These are phyloP conservation scores for Yamadazyma endophytica DNA, from an alignment of 805 yeast species.

Conservation along the genomic window DNA sequence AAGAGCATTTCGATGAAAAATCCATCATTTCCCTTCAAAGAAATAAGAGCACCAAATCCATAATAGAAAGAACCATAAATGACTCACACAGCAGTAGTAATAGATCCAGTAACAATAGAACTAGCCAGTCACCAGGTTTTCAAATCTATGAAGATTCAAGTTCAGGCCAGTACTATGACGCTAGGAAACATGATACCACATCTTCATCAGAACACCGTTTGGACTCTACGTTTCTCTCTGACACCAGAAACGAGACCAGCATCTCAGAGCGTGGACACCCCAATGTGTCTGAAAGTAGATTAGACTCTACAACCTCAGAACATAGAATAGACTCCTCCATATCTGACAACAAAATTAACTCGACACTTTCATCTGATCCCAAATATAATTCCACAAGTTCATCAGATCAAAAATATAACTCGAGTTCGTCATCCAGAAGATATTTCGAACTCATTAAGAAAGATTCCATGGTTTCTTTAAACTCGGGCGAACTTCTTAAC, in stretches of 20 bases:
- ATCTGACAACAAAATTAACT: too few species aligned
- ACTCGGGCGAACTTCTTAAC: slow-evolving; percentile 26
- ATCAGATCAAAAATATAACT: too few species aligned
- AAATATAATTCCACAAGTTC: too few species aligned
- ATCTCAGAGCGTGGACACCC: too few species aligned
- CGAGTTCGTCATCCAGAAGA: too few species aligned
- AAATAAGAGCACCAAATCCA: slow-evolving; percentile 7
- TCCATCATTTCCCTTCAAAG: slow-evolving; percentile 4
- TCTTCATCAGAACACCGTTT: too few species aligned
- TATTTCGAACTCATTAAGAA: not conserved
- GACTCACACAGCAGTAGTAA: slow-evolving; percentile 5
- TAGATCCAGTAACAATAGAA: not conserved
- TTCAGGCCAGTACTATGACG: not conserved
- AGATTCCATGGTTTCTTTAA: slow-evolving; percentile 4
- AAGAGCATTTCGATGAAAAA: slow-evolving; percentile 25
- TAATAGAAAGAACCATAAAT: slow-evolving; percentile 11
- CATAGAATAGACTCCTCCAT: too few species aligned
- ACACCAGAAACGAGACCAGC: too few species aligned
- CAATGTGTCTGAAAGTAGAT: too few species aligned
- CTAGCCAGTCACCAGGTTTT: not conserved
- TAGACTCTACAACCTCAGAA: too few species aligned
- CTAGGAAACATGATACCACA: not conserved
- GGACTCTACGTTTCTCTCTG: too few species aligned
- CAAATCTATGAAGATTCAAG: slow-evolving; percentile 1
- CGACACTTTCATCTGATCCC: too few species aligned